Evolutionary conservation across 169 alveolate species (phyloP).

Genomic region (Plasmodium knowlesi): DNA sequence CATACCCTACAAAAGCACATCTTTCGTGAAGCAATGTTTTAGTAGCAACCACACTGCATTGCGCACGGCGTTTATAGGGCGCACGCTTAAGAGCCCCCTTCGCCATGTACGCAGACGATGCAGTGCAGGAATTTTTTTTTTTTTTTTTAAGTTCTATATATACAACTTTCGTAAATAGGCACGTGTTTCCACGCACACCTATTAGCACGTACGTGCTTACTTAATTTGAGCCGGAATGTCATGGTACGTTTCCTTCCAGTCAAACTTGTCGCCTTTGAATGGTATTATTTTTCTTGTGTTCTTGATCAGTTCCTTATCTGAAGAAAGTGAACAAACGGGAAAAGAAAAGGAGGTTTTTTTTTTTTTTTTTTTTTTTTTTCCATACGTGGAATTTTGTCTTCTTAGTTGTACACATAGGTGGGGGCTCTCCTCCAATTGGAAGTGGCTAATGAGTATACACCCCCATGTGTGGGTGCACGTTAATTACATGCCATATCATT

Average conservation of each 20-base stretch:
- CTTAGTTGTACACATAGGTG: not conserved
- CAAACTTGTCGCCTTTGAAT: conserved; percentile 56
- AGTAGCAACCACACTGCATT: not conserved
- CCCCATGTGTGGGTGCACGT: not conserved
- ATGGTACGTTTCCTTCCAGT: conserved; percentile 61
- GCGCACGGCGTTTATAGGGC: not conserved
- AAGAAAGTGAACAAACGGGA: not conserved
- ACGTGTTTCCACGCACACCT: not conserved
- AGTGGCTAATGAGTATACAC: too few species aligned
- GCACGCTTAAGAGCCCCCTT: not conserved
- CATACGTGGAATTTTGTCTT: not conserved
- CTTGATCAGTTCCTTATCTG: conserved; percentile 33
- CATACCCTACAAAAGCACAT: not conserved
- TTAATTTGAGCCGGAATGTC: conserved; percentile 50
- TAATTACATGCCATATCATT: not conserved
- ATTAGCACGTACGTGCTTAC: not conserved
- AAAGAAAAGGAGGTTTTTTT: not conserved
- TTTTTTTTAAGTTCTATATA: not conserved
- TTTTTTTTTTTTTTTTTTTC: not conserved
- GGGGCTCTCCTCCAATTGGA: too few species aligned
- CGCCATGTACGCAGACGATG: not conserved
- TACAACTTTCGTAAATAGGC: not conserved
- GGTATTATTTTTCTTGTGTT: conserved; percentile 59
- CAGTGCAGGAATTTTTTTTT: not conserved
- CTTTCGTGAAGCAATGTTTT: not conserved